These are phyloP conservation scores for Dothideomycetes sp. DNA, from an alignment of 2,329 filamentous ascomycete genomes.

Conservation along the genomic window DNA sequence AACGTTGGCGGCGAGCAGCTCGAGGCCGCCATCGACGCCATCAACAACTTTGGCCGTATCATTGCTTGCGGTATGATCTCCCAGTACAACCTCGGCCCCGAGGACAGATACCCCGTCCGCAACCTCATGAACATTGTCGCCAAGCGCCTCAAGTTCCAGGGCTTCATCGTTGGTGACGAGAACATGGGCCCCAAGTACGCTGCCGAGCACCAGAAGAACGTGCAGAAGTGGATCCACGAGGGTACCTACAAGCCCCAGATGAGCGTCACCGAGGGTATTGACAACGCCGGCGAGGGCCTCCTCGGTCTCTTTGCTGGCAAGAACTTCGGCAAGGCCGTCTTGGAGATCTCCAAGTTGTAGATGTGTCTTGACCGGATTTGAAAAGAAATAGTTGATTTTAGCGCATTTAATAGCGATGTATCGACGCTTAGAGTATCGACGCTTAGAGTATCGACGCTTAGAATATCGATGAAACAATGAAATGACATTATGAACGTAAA, in stretches of 20 bases:
- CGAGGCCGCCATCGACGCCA: conserved; percentile 51
- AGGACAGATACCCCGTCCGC: conserved; percentile 53
- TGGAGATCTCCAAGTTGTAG: conserved; percentile 45
- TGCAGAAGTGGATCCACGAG: conserved; percentile 66
- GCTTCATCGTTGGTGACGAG: conserved; percentile 61
- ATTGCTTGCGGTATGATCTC: conserved; percentile 56
- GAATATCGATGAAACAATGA: too few relatives aligned
- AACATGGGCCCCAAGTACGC: conserved; percentile 56
- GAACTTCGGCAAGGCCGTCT: conserved; percentile 78
- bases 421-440: too few relatives aligned
- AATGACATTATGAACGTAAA: too few relatives aligned
- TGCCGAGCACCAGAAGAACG: conserved; percentile 62
- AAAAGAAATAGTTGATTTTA: too few relatives aligned
- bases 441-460: too few relatives aligned
- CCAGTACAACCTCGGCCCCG: conserved; percentile 56
- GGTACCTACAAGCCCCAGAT: conserved; percentile 63
- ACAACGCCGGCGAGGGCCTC: conserved; percentile 62
- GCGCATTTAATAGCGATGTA: too few relatives aligned
- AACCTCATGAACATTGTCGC: conserved; percentile 54
- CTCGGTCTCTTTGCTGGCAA: conserved; percentile 64
- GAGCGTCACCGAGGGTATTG: conserved; percentile 62
- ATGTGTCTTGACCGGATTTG: too few relatives aligned
- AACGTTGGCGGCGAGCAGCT: conserved; percentile 66
- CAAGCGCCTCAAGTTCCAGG: conserved; percentile 60
- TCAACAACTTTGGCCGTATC: conserved; percentile 61